Evolutionary conservation across 495 filamentous ascomycete species (phyloP), one percentile per base, ranked within the genome.

Genomic region (Sphaerosporella brunnea): DNA sequence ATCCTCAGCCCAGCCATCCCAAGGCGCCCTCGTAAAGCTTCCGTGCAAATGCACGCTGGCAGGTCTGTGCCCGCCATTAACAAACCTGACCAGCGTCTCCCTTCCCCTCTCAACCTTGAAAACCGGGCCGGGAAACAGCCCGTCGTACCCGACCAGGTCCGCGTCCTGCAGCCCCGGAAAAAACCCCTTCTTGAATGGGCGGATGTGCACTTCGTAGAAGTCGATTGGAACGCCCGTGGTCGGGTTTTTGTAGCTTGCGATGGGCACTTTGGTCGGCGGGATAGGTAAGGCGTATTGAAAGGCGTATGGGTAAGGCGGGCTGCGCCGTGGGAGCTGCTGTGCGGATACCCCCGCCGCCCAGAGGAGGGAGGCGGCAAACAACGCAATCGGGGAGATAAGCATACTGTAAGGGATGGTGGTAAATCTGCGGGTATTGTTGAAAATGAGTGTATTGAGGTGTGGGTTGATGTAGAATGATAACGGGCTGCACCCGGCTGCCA

Each of bases 1-100:
- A 51, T 74, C 72, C 48, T 69, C 65, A 7, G 71, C 69, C 72
- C 70, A 74, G 0, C 71, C 72, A 51, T 74, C 71, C 46, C 63
- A 61, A 5, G 58, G 49, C 9, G 59, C 51, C 30, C 60, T 49
- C 16, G 47, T 70, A 52, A 64, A 66, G 0, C 66, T 69, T 1
- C 69, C 70, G 43, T 73, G 70, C 2, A 73, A 59, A 59, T 72
- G 69, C 10, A 73, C 64, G 0, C 65, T 63, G 28, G 62, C 62
- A 10, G 52, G 41, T 10, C 43, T 2, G 9, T 4, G 3, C n/a
- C 47, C 61, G 19, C 32, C 32, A 61, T 74, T 74, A 51, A 72
- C 48, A 39, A 71, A 67, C 24, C 71, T 58, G 2, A 74, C 65
- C 2, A 74, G 65, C 1, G 64, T 62, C 53, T 71, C 67, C 0